A percentile compares a stretch with the other conserved stretches of the same genome.
These are phyloP conservation scores for Saturnispora sekii DNA, from an alignment of 805 yeast species.

Conservation along the genomic window DNA sequence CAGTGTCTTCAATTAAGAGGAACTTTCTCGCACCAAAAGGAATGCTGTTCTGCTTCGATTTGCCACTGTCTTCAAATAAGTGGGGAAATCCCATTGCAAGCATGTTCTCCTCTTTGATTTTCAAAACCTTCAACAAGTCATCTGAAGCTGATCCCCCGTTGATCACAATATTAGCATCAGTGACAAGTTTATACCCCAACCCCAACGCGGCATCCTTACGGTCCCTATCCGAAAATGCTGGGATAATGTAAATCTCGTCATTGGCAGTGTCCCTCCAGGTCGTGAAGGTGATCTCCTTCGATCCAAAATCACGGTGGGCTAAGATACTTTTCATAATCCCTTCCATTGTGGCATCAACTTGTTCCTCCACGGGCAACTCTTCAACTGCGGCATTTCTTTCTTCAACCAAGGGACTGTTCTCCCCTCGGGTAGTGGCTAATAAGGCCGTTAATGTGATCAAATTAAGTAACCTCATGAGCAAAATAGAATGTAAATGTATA, in stretches of 20 bases:
- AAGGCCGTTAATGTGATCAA: background rate
- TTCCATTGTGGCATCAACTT: constrained; percentile 3
- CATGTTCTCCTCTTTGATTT: constrained; percentile 21
- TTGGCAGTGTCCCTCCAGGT: constrained; percentile 21
- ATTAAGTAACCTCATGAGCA: background rate
- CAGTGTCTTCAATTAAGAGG: constrained; percentile 17
- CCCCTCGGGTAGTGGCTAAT: background rate
- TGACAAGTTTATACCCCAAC: constrained; percentile 11
- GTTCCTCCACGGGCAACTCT: background rate
- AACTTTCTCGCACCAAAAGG: constrained; percentile 24
- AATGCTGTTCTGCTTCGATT: constrained; percentile 11
- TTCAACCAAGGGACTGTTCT: background rate
- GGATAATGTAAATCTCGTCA: constrained; percentile 19
- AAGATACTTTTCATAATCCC: constrained; percentile 17
- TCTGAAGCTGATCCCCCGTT: background rate
- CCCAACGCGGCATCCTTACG: constrained; percentile 1
- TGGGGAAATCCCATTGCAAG: constrained; percentile 23
- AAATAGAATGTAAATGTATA: background rate
- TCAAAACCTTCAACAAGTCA: constrained; percentile 5
- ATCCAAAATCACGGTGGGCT: constrained; percentile 13
- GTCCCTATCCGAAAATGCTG: constrained; percentile 8
- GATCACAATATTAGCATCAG: constrained; percentile 8
- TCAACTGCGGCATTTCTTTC: background rate
- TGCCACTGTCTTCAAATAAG: constrained; percentile 16
- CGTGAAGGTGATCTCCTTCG: constrained; percentile 14